These are phyloP conservation scores for Berkeleyomyces rouxiae DNA, from an alignment of 2,329 filamentous ascomycete species.

Conservation along the genomic window DNA sequence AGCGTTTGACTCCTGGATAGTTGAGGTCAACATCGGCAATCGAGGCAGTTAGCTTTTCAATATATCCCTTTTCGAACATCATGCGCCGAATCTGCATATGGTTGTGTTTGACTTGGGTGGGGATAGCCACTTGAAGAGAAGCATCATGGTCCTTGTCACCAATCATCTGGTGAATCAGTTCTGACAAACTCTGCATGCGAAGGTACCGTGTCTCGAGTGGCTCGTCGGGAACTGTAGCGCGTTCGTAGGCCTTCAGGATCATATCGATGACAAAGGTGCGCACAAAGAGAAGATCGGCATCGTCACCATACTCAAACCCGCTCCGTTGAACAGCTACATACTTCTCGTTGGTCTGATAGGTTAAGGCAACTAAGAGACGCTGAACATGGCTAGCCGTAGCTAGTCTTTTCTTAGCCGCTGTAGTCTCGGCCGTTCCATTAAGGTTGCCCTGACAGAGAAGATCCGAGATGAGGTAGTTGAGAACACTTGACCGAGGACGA, in stretches of 20 bases:
- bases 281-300: slow-evolving; percentile 75
- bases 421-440: slow-evolving; percentile 54
- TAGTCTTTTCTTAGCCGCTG: slow-evolving; percentile 65
- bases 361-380: slow-evolving; percentile 69
- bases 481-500: slow-evolving; percentile 77
- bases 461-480: slow-evolving; percentile 84
- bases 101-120: slow-evolving; percentile 23
- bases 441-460: slow-evolving; percentile 46
- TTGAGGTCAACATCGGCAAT: slow-evolving; percentile 93
- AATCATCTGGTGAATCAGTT: slow-evolving; percentile 86
- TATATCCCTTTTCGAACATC: slow-evolving; percentile 97
- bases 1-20: slow-evolving; percentile 80
- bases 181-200: slow-evolving; percentile 69
- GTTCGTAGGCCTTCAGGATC: slow-evolving; percentile 78
- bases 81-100: slow-evolving; percentile 64
- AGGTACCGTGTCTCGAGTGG: slow-evolving; percentile 73
- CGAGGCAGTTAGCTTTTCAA: slow-evolving; percentile 72
- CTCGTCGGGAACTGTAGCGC: slow-evolving; percentile 64
- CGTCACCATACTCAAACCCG: slow-evolving; percentile 53
- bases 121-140: slow-evolving; percentile 25
- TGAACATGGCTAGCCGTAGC: slow-evolving; percentile 78
- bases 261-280: slow-evolving; percentile 92
- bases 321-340: slow-evolving; percentile 35
- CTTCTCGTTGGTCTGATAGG: slow-evolving; percentile 72
- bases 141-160: slow-evolving; percentile 51